These are phyloP conservation scores for Tolypocladium cylindrosporum DNA, from an alignment of 2,329 filamentous ascomycete species.

Conservation along the genomic window DNA sequence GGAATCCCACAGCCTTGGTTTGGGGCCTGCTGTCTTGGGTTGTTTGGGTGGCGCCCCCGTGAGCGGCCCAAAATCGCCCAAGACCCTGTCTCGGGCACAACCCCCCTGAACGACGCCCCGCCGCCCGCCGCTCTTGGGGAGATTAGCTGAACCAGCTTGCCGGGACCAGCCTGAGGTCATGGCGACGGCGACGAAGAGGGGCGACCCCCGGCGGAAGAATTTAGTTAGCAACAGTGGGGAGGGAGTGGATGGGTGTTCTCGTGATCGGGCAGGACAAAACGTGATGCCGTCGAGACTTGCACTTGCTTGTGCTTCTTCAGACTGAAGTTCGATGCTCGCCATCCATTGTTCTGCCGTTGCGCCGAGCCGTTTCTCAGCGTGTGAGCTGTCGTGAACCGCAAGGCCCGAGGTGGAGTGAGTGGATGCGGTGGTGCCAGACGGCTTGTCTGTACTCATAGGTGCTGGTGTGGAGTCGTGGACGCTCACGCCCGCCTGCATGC, in stretches of 20 bases:
- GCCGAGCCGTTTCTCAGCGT: neutral
- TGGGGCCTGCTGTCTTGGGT: neutral
- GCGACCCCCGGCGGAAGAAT: neutral
- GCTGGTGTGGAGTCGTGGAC: neutral
- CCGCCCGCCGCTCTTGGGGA: neutral
- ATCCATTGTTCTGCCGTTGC: neutral
- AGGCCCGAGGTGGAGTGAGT: neutral
- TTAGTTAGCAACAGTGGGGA: neutral
- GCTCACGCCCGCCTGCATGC: neutral
- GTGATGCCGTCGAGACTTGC: neutral
- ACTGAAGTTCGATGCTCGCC: neutral
- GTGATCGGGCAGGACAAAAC: neutral
- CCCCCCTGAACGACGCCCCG: constrained; percentile 1
- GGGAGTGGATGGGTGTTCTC: neutral
- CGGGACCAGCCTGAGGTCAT: constrained; percentile 5
- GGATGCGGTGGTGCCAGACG: neutral
- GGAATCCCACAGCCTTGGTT: constrained; percentile 1
- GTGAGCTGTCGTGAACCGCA: neutral
- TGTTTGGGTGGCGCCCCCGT: neutral
- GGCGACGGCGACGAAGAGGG: neutral
- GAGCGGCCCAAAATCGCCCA: neutral
- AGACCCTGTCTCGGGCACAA: neutral
- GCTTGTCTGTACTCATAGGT: neutral
- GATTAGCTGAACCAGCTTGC: constrained; percentile 9
- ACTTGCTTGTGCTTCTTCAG: neutral